Evolutionary conservation across 1,139 yeast genomes (phyloP).

Genomic region (Yamadazyma sp.): DNA sequence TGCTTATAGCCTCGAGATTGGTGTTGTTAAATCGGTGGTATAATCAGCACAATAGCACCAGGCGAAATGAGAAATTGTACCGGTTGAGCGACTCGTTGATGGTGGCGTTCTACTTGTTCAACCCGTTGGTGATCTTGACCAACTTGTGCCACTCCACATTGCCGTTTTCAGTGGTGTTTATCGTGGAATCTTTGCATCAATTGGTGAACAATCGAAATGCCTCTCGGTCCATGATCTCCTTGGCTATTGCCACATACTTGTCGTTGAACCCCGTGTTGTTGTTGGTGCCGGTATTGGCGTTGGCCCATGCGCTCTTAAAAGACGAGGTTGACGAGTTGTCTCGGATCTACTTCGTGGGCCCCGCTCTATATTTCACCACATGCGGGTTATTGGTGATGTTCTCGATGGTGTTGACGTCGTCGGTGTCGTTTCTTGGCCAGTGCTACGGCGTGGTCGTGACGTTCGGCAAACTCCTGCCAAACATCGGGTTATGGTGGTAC

Average conservation of each 20-base stretch:
- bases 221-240: constrained; percentile 47
- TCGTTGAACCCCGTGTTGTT: constrained; percentile 61
- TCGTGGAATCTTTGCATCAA: constrained; percentile 52
- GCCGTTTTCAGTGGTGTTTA: constrained; percentile 56
- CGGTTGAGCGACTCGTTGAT: constrained; percentile 45
- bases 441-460: constrained; percentile 63
- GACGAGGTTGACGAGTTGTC: constrained; percentile 8
- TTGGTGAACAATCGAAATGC: constrained; percentile 41
- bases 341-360: constrained; percentile 15
- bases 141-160: constrained; percentile 70
- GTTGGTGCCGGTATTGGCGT: constrained; percentile 52
- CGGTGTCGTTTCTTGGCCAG: constrained; percentile 51
- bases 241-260: constrained; percentile 67
- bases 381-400: constrained; percentile 34
- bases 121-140: constrained; percentile 73
- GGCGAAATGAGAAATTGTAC: constrained; percentile 16
- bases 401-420: constrained; percentile 33
- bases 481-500: constrained; percentile 98
- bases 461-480: constrained; percentile 74
- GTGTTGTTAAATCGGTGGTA: constrained; percentile 43
- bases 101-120: constrained; percentile 67
- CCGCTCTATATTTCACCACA: constrained; percentile 24
- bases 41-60: constrained; percentile 26
- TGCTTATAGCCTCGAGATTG: constrained; percentile 41
- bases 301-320: constrained; percentile 25